phyloP scores from a whole-genome alignment of 2,329 filamentous ascomycete species.

The Diaporthe citrichinensis region DNA sequence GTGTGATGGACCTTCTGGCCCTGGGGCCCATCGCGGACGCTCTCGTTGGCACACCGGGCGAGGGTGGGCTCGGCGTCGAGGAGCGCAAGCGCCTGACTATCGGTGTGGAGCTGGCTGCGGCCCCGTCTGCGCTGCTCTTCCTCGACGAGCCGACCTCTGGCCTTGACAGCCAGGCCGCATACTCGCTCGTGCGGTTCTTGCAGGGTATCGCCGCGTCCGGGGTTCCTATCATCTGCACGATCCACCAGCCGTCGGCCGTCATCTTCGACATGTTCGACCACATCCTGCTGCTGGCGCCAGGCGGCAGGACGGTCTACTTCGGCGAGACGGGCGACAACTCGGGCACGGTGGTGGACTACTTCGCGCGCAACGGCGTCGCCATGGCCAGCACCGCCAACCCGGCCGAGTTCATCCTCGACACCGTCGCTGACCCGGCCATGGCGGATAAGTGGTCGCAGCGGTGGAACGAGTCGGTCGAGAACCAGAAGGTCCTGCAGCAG shows the following conservation, averaged over 20 bases:
- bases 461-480: background rate
- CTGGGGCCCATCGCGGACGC: constrained; percentile 78
- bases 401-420: constrained; percentile 82
- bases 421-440: constrained; percentile 62
- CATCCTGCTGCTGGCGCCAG: constrained; percentile 66
- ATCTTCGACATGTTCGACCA: constrained; percentile 64
- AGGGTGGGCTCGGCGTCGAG: constrained; percentile 65
- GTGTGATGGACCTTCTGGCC: constrained; percentile 76
- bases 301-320: constrained; percentile 69
- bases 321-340: constrained; percentile 68
- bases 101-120: constrained; percentile 80
- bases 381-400: constrained; percentile 76
- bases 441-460: constrained; percentile 43
- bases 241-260: constrained; percentile 60
- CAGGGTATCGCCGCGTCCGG: constrained; percentile 69
- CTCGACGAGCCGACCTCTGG: constrained; percentile 83
- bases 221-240: constrained; percentile 59
- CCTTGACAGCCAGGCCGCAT: constrained; percentile 80
- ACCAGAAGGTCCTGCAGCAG: background rate
- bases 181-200: constrained; percentile 78
- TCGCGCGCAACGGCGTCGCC: constrained; percentile 73
- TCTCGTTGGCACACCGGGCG: constrained; percentile 76
- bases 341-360: constrained; percentile 70
- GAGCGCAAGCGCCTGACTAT: constrained; percentile 74
- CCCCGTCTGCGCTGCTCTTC: constrained; percentile 79